Base-by-base conservation (phyloP, 192 early-diverging fungal species). In the Powellomyces hirtus region DNA sequence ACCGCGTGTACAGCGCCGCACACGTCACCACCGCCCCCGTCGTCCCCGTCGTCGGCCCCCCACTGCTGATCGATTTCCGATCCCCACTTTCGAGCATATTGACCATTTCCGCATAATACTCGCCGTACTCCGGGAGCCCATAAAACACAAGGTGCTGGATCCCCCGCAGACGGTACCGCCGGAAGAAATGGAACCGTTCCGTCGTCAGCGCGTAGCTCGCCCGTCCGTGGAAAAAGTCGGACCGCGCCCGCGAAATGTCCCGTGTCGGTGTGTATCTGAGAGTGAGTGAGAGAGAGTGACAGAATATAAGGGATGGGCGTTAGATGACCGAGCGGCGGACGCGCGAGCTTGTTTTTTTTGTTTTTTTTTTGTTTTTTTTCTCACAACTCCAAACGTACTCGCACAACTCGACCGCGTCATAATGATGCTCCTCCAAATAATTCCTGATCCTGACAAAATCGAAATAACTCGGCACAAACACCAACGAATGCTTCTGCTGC, bases 171-270 rank as follows among this genome's bases (percentile, higher is more conserved):
- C 85, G 85, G 58, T 90, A 90, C 78, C 92, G 74, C 71, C 93
- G 79, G 81, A 92, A 99, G 73, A 92, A 99, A 73, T 99, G 95
- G 62, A 94, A 92, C n/a, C 97, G 88, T 79, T 99, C 97, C 31
- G 94, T 96, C 70, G 89, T 88, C 18, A 99, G 62, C 36, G 98
- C 73, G 58, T 93, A 89, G 51, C 82, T 79, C 6, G 85, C 74
- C 18, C 89, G 84, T n/a, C 92, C 93, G 22, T 88, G 85, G 77
- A 89, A 92, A 63, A 98, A 95, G 56, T 82, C 67, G 10, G 84
- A 74, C 36, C 97, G 86, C 0, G 91, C 86, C 18, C 89, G 78
- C 37, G 91, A 86, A 1, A 97, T 87, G 51, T 96, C 90, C 33
- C 82, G 68, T 36, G 70, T 76, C 18, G 89, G 77, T n/a, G 94